Conservation (phyloP, 352 stramenopile species). For the Thalassiosira mediterranea region DNA sequence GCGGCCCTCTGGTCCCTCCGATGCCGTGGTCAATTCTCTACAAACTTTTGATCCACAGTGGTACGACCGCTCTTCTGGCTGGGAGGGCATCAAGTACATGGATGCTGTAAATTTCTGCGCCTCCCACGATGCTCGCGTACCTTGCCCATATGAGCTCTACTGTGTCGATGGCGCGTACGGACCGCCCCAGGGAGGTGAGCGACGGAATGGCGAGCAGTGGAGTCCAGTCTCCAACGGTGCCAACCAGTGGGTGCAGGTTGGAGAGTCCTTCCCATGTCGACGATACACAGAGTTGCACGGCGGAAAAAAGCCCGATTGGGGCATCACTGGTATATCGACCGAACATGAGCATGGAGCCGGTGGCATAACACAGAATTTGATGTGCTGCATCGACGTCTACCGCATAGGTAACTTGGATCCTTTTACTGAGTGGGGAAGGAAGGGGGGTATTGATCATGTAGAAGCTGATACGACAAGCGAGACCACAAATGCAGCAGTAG, state of each 20-base stretch:
- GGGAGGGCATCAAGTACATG: slow-evolving; percentile 6
- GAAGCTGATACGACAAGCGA: slow-evolving; percentile 24
- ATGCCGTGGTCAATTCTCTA: slow-evolving; percentile 42
- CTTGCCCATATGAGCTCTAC: slow-evolving; percentile 33
- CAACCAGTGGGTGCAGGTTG: slow-evolving; percentile 52
- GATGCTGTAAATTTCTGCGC: slow-evolving; percentile 19
- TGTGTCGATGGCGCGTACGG: slow-evolving; percentile 29
- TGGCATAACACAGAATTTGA: slow-evolving; percentile 51
- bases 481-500: slow-evolving; percentile 15
- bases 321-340: slow-evolving; percentile 40
- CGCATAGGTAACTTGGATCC: slow-evolving; percentile 20
- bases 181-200: slow-evolving; percentile 18
- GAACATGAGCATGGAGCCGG: slow-evolving; percentile 46
- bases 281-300: slow-evolving; percentile 37
- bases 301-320: slow-evolving; percentile 42
- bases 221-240: slow-evolving; percentile 39
- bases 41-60: slow-evolving; percentile 33
- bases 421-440: slow-evolving; percentile 31
- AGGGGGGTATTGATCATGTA: slow-evolving; percentile 13
- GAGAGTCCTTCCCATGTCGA: slow-evolving; percentile 22
- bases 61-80: slow-evolving; percentile 11
- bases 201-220: slow-evolving; percentile 40
- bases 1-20: too few species aligned
- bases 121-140: background rate
- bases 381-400: slow-evolving; percentile 47